Conservation (phyloP, 2,329 filamentous ascomycete species). For the Pseudogymnoascus sp. region DNA sequence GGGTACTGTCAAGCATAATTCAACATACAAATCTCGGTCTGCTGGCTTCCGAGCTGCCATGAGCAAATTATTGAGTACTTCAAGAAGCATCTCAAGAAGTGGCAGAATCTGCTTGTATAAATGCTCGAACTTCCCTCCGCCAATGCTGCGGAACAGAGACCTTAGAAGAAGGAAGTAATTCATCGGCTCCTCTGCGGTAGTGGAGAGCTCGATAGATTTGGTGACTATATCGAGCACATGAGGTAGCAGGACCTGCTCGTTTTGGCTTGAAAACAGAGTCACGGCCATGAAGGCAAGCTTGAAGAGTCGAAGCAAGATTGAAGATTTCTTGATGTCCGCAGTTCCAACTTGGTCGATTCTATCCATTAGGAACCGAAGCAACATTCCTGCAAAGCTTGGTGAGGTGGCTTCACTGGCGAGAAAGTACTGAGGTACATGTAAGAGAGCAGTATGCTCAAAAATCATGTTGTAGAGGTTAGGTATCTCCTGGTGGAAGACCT, state of each 20-base stretch:
- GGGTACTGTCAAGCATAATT: slow-evolving; percentile 91
- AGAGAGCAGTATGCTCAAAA: slow-evolving; percentile 86
- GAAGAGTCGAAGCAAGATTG: slow-evolving; percentile 86
- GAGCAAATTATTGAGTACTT: slow-evolving; percentile 91
- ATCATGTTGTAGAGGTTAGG: slow-evolving; percentile 95
- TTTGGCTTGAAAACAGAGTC: slow-evolving; percentile 86
- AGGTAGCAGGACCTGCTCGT: slow-evolving; percentile 89
- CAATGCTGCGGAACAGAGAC: slow-evolving; percentile 91
- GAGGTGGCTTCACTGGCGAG: slow-evolving; percentile 97
- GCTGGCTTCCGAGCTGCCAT: slow-evolving; percentile 81
- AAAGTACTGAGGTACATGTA: slow-evolving; percentile 97
- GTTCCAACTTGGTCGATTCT: slow-evolving; percentile 92
- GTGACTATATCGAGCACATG: slow-evolving; percentile 97
- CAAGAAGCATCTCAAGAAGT: slow-evolving; percentile 90
- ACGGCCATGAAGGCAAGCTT: slow-evolving; percentile 99
- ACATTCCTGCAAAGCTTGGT: slow-evolving; percentile 95
- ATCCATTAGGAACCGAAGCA: slow-evolving; percentile 94
- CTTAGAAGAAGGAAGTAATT: slow-evolving; percentile 94
- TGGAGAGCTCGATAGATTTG: slow-evolving; percentile 91
- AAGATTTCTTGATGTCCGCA: slow-evolving; percentile 82
- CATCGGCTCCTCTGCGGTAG: slow-evolving; percentile 92
- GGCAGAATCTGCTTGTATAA: slow-evolving; percentile 97
- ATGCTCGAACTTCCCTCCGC: slow-evolving; percentile 93
- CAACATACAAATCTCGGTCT: slow-evolving; percentile 92
- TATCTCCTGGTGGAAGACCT: slow-evolving; percentile 97